Base-by-base conservation (phyloP, 2,329 filamentous ascomycete species). In the Aspergillus novoparasiticus region DNA sequence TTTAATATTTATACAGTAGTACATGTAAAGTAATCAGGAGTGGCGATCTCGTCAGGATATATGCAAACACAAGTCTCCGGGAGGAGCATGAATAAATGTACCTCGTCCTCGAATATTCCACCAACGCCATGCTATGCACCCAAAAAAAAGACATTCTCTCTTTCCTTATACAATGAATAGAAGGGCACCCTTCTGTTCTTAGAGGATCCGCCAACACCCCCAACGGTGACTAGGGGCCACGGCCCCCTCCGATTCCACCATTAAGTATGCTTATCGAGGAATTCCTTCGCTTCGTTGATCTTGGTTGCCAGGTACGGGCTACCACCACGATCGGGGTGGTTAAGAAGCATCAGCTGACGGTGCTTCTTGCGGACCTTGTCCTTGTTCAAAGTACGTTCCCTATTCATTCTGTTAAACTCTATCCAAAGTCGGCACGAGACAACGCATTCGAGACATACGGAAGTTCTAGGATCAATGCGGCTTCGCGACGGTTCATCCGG, bases 251-350 rank as follows among this genome's bases (percentile, higher is more conserved):
- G 21, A 50, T n/a, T 19, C 32, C 14, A 23, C 14, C 53, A 62
- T 70, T 64, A 79, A 30, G 64, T 64, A 59, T 82, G 83, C 80
- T 97, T 97, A 77, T 99, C 95, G 69, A 99, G 78, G 67, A 98
- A 87, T 78, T 98, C 94, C 80, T 99, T 99, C 45, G 95, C 95
- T 79, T 99, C 95, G 81, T 99, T 99, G 76, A 99, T 91, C 80
- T 99, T 99, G 59, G 94, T 97, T 16, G 95, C 95, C 51, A 99
- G 83, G 77, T 98, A 99, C 9, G 95, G 95, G 76, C 93, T 97
- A 45, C 95, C 95, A 69, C 95, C 95, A 75, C 95, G 91, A 84
- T 99, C 95, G 67, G 95, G 95, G 79, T 99, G 95, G 84, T 99
- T 99, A 69, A 97, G 85, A 61, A 99, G 88, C 94, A 99, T 99